Evolutionary conservation across 805 yeast species (phyloP).

Genomic region (Tetrapisispora taiwanensis): DNA sequence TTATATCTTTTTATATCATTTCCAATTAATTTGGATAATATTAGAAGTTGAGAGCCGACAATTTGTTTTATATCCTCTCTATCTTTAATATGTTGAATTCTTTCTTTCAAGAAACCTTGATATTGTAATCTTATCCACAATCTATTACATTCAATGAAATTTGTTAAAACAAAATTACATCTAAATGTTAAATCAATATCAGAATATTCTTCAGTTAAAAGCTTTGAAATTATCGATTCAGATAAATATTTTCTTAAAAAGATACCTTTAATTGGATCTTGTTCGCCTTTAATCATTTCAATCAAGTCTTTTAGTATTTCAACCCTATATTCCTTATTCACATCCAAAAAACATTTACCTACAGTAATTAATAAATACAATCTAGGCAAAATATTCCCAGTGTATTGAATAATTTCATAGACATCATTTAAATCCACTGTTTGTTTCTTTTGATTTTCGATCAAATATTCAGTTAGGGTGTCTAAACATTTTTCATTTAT

Average conservation of each 20-base stretch:
- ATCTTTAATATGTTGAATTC: slow-evolving; percentile 61
- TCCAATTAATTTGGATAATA: slow-evolving; percentile 72
- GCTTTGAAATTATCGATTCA: slow-evolving; percentile 50
- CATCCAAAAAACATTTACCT: slow-evolving; percentile 78
- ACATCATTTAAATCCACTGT: slow-evolving; percentile 72
- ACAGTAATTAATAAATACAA: slow-evolving; percentile 90
- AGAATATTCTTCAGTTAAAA: slow-evolving; percentile 9
- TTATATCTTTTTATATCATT: slow-evolving; percentile 43
- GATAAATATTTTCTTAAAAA: slow-evolving; percentile 82
- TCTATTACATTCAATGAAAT: slow-evolving; percentile 93
- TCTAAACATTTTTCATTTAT: slow-evolving; percentile 70
- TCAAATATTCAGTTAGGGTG: slow-evolving; percentile 51
- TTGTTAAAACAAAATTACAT: slow-evolving; percentile 67
- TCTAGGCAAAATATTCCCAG: slow-evolving; percentile 87
- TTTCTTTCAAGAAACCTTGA: slow-evolving; percentile 83
- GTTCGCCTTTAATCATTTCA: slow-evolving; percentile 96
- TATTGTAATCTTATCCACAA: slow-evolving; percentile 71
- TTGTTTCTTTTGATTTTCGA: slow-evolving; percentile 49
- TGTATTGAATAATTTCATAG: slow-evolving; percentile 90
- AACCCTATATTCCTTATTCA: slow-evolving; percentile 65
- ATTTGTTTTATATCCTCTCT: slow-evolving; percentile 79
- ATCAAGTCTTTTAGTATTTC: slow-evolving; percentile 93
- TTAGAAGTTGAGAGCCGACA: slow-evolving; percentile 82
- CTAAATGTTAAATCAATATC: slow-evolving; percentile 13
- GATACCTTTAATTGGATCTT: slow-evolving; percentile 86